Evolutionary conservation across 148 eudicot genomes (phyloP).

Genomic region (Dysphania ambrosioides): DNA sequence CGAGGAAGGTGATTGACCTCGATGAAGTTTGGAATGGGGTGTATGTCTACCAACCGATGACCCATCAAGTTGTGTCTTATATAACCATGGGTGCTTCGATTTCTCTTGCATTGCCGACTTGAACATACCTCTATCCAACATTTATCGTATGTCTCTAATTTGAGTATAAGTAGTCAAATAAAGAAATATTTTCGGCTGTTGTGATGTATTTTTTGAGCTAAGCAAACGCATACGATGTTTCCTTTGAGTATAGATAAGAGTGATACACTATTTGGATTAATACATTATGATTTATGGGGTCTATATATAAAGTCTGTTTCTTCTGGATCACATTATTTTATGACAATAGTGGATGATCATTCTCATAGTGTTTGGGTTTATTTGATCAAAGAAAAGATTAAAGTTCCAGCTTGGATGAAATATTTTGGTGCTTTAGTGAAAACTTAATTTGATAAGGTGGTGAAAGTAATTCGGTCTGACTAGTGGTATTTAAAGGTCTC

Average conservation of each 20-base stretch:
- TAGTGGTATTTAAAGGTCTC: background rate
- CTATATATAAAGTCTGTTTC: background rate
- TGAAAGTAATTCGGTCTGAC: background rate
- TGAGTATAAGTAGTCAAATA: background rate
- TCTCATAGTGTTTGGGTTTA: background rate
- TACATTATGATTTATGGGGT: constrained; percentile 11
- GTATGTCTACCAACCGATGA: too few species aligned
- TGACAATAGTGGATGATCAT: constrained; percentile 16
- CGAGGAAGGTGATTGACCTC: too few species aligned
- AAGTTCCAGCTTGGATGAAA: background rate
- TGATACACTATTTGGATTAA: background rate
- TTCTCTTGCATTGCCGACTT: background rate
- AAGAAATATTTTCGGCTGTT: background rate
- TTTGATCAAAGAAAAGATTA: background rate
- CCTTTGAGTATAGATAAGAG: background rate
- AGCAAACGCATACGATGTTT: background rate
- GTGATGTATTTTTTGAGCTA: background rate
- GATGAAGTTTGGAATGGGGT: too few species aligned
- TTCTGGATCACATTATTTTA: background rate
- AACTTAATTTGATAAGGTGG: background rate
- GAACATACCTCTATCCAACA: background rate
- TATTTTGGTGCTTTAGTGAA: background rate
- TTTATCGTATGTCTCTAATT: background rate
- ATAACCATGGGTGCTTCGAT: too few species aligned
- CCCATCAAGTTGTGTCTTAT: too few species aligned